Base-by-base conservation (phyloP, 352 stramenopile species). In the Phytophthora macrochlamydospora region DNA sequence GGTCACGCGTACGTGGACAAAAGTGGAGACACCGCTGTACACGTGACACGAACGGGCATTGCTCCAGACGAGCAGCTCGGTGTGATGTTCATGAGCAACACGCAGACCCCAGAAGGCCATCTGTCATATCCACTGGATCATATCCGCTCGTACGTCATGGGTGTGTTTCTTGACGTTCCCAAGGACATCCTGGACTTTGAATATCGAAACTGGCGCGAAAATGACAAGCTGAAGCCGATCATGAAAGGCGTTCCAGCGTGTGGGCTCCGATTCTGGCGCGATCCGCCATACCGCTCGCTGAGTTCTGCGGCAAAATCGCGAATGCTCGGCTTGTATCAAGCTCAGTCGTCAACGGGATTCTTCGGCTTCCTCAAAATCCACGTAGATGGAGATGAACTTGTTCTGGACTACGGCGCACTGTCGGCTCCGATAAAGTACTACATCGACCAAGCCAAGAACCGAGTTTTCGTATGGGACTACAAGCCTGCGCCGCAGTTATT, bases 1-100 rank as follows among this genome's bases (percentile, higher is more conserved):
- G 84, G 84, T 3, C 75, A 88, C 55, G 74, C 79, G 32, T 91
- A 92, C 56, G 74, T 76, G 24, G 84, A 92, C 67, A 92, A 92
- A 61, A 81, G 79, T 32, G 81, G 80, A 2, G 84, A 92, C 61
- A 86, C 79, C 2, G 35, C 62, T 2, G 56, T 78, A 2, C 82
- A 91, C 44, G 70, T 89, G 7, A 90, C 81, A 3, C 76, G 81
- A 12, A 90, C 77, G 3, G 81, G 84, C 0, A 85, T 90, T 32
- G 45, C 72, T 2, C 80, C 82, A 1, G 59, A 71, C 2, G 67
- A 71, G 9, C 59, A 87, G n/a, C 59, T 92, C 0, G 80, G 76
- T 0, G 76, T 92, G 30, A 68, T 88, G 49, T 62, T 91, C 46
- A 78, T 91, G 68, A 76, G 71, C 53, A 92, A 92, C 43, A 78